A percentile compares a stretch with the other conserved stretches of the same genome.
Conservation (phyloP, 108 stramenopile genomes). For the Pseudonitzschia pungens region DNA sequence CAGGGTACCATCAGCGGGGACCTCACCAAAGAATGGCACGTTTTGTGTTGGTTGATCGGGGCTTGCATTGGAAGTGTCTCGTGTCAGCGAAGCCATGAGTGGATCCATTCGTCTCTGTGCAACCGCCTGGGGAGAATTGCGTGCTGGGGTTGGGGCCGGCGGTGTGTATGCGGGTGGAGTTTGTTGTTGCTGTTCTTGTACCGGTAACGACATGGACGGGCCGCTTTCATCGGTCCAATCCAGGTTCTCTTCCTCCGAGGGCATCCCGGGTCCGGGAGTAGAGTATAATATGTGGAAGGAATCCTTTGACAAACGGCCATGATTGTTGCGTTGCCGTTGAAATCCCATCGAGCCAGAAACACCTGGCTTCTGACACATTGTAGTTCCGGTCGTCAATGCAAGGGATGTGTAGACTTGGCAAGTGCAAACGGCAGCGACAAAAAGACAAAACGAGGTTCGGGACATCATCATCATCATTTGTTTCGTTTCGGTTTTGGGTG, state of each 20-base stretch:
- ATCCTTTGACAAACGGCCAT: neutral
- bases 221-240: neutral
- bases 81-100: conserved; percentile 65
- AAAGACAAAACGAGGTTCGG: neutral
- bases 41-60: conserved; percentile 33
- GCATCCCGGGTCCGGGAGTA: neutral
- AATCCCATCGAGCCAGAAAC: neutral
- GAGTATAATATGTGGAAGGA: neutral
- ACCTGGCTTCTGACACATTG: neutral
- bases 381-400: neutral
- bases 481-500: neutral
- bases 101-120: conserved; percentile 55
- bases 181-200: neutral
- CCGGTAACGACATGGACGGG: too few species aligned
- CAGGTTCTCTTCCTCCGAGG: neutral
- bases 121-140: conserved; percentile 17
- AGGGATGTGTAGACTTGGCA: neutral
- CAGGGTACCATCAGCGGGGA: conserved; percentile 65
- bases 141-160: conserved; percentile 1
- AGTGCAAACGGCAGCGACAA: neutral
- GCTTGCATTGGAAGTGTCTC: conserved; percentile 33
- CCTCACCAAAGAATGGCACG: conserved; percentile 69
- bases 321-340: neutral
- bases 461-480: neutral
- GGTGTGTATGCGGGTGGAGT: neutral